Evolutionary conservation across 129 eudicot species (phyloP).

Genomic region (Flaveria sonorensis): DNA sequence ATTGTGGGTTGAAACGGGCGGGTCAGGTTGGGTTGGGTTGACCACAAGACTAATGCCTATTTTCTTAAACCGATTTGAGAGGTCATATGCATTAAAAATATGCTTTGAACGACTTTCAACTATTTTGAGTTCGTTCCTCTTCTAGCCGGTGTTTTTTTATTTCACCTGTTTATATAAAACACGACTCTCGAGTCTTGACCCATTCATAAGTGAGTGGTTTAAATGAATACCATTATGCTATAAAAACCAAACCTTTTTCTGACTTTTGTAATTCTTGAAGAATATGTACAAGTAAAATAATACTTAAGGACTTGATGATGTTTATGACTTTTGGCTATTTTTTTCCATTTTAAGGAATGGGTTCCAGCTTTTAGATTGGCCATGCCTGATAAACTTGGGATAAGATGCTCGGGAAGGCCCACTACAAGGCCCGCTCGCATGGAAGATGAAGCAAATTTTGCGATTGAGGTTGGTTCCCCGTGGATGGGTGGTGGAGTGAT

Average conservation of each 20-base stretch:
- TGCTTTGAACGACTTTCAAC: neutral
- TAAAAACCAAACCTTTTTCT: neutral
- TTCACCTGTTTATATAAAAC: neutral
- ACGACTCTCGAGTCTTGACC: neutral
- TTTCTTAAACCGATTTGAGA: neutral
- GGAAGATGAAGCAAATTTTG: conserved; percentile 30
- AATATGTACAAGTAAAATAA: neutral
- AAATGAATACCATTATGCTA: neutral
- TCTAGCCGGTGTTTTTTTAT: neutral
- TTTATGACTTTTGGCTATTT: neutral
- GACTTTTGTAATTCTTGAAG: neutral
- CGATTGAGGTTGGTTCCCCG: conserved; percentile 67
- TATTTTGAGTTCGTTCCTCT: neutral
- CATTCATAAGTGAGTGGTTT: neutral
- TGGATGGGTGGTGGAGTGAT: conserved; percentile 98
- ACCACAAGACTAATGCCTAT: neutral
- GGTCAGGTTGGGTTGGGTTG: neutral
- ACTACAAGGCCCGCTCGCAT: conserved; percentile 70
- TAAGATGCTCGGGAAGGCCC: conserved; percentile 65
- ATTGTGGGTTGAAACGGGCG: neutral
- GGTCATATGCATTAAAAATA: neutral
- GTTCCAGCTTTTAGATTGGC: conserved; percentile 70
- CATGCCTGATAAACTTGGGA: conserved; percentile 74
- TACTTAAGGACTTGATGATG: neutral
- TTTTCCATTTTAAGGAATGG: conserved; percentile 61